Evolutionary conservation across 768 basidiomycete genomes (phyloP), one percentile per base, ranked within the genome.

Genomic region (Tricholomella constricta): DNA sequence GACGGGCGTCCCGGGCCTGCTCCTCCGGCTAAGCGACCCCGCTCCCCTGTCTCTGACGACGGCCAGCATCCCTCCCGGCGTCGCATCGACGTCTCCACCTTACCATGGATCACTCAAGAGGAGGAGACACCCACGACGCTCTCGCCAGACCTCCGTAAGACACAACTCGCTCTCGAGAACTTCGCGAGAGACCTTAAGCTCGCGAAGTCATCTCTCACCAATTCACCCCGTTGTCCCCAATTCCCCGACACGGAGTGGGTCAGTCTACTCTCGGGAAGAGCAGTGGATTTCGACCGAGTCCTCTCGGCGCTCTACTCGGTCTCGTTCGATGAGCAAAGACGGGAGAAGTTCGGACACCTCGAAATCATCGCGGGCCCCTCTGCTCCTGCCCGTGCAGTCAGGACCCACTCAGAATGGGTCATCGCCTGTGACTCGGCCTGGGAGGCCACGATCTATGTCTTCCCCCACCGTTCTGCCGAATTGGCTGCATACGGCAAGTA

Each of bases 241-340:
- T 66, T 70, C 55, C 66, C 65, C 0, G 45, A 57, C 19, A 19
- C 41, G 0, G 64, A 68, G 26, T 71, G 68, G 68, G 19, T 22
- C 27, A 62, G 63, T 45, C n/a, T n/a, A n/a, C n/a, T n/a, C n/a
- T n/a, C n/a, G n/a, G n/a, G n/a, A n/a, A n/a, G n/a, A n/a, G n/a
- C 41, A 2, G 57, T 70, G 42, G 54, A 69, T 51, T 54, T 73
- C 49, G 64, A 72, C 57, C 25, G 42, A 6, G 59, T 73, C 38
- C 52, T 70, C 32, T 50, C 62, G 0, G 46, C 49, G 3, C 11
- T 60, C 26, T 63, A 65, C 57, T 42, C 63, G 14, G 31, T 57
- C 26, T 41, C 42, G 15, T 26, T 34, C 14, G 44, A 55, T 12
- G 49, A 57, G 5, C 20, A 37, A n/a, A 15, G 23, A 22, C 2